Evolutionary conservation across 805 yeast genomes (phyloP).

Genomic region (Barnettozyma salicaria): DNA sequence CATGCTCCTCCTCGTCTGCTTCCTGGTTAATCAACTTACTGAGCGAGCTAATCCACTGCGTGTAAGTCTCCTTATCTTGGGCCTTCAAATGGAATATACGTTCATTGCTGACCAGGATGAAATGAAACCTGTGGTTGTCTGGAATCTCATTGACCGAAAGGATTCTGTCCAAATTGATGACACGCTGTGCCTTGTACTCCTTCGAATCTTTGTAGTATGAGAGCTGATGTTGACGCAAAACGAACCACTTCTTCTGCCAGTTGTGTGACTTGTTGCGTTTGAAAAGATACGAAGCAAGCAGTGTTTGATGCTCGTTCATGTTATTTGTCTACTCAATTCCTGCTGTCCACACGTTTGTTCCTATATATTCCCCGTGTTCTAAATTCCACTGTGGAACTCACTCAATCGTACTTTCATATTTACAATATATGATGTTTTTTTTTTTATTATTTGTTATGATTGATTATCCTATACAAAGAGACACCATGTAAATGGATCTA

Average conservation of each 20-base stretch:
- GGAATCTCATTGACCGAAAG: constrained; percentile 19
- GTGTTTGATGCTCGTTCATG: constrained; percentile 14
- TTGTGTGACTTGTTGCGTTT: constrained; percentile 31
- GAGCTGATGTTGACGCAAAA: constrained; percentile 33
- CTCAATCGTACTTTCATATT: too few species aligned
- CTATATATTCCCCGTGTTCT: too few species aligned
- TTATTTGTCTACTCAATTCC: too few species aligned
- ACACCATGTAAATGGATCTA: too few species aligned
- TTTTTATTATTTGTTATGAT: too few species aligned
- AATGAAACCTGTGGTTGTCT: constrained; percentile 18
- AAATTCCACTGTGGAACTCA: too few species aligned
- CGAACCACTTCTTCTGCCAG: constrained; percentile 38
- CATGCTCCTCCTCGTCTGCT: not conserved
- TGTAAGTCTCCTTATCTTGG: constrained; percentile 17
- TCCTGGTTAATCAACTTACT: constrained; percentile 16
- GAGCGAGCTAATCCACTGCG: constrained; percentile 18
- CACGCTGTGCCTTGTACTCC: constrained; percentile 34
- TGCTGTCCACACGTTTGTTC: too few species aligned
- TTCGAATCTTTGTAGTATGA: constrained; percentile 34
- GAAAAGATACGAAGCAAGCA: constrained; percentile 27
- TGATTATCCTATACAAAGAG: too few species aligned
- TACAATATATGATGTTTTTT: too few species aligned
- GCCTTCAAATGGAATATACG: constrained; percentile 22
- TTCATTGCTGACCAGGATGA: constrained; percentile 20
- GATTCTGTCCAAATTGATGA: constrained; percentile 23